These are phyloP conservation scores for Phytophthora meadii DNA, from an alignment of 352 stramenopile species.

Conservation along the genomic window DNA sequence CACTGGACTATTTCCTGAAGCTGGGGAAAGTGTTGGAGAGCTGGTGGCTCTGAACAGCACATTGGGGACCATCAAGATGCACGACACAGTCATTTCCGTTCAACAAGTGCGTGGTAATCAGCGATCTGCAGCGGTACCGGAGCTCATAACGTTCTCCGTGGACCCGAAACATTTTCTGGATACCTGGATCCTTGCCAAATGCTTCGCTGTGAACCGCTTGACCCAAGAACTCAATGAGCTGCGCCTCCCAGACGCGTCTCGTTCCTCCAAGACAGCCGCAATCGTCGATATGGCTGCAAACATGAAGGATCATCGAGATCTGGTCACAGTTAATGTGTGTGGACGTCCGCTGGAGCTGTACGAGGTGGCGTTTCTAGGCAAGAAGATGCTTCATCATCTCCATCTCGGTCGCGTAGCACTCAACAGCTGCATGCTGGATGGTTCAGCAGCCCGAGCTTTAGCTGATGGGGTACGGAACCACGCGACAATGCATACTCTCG, in stretches of 20 bases:
- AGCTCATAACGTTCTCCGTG: constrained; percentile 42
- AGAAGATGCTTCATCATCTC: constrained; percentile 79
- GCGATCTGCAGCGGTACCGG: constrained; percentile 19
- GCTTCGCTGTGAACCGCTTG: constrained; percentile 64
- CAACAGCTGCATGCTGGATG: constrained; percentile 67
- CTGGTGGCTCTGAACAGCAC: constrained; percentile 67
- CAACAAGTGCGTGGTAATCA: constrained; percentile 65
- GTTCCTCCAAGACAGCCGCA: constrained; percentile 4
- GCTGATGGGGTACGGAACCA: constrained; percentile 76
- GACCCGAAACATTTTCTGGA: constrained; percentile 56
- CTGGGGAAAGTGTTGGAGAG: constrained; percentile 64
- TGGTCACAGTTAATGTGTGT: constrained; percentile 62
- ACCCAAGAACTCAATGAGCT: constrained; percentile 70
- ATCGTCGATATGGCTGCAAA: constrained; percentile 23
- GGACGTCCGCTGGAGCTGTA: constrained; percentile 55
- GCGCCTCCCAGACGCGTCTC: constrained; percentile 36
- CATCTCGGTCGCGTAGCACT: constrained; percentile 60
- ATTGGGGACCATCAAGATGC: constrained; percentile 66
- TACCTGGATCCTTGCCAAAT: constrained; percentile 73
- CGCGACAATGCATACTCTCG: constrained; percentile 58
- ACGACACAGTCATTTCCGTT: constrained; percentile 44
- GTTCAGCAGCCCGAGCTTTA: constrained; percentile 55
- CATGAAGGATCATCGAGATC: constrained; percentile 27
- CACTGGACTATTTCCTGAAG: constrained; percentile 65
- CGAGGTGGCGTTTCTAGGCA: constrained; percentile 69